Evolutionary conservation across 345 rosid species (phyloP).

Genomic region (Raphanus raphanistrum): DNA sequence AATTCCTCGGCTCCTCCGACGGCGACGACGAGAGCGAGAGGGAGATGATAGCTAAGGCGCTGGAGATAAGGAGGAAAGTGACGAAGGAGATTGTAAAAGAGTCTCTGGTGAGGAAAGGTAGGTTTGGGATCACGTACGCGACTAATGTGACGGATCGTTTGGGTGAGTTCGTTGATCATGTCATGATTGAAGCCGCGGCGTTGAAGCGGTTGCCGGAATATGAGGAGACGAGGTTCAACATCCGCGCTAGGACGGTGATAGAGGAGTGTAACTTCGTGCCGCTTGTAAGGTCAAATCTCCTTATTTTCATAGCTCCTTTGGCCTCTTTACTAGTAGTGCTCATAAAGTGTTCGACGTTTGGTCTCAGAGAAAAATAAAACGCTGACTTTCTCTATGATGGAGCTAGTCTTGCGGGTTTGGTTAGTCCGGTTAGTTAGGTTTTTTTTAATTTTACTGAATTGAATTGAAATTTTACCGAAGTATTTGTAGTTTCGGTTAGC

Average conservation of each 20-base stretch:
- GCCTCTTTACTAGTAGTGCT: neutral
- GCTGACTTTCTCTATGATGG: neutral
- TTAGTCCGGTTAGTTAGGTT: neutral
- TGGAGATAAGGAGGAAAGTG: constrained; percentile 73
- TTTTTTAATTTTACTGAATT: neutral
- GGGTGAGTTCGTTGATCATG: constrained; percentile 62
- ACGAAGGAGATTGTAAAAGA: constrained; percentile 67
- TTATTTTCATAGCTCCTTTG: neutral
- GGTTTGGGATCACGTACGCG: constrained; percentile 81
- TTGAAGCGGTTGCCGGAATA: constrained; percentile 65
- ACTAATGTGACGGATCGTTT: constrained; percentile 60
- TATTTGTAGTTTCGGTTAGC: no score
- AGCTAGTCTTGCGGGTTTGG: no score
- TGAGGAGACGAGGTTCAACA: constrained; percentile 50
- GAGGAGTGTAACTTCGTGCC: constrained; percentile 67
- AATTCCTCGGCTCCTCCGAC: constrained; percentile 31
- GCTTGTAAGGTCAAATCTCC: constrained; percentile 61
- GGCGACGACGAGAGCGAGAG: constrained; percentile 44
- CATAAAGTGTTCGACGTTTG: constrained; percentile 31
- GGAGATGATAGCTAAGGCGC: constrained; percentile 67
- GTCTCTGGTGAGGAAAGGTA: constrained; percentile 68
- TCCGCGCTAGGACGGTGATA: constrained; percentile 59
- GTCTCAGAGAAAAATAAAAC: neutral
- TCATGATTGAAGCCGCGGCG: constrained; percentile 82
- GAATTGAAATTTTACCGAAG: neutral